Conservation (phyloP, 768 basidiomycete genomes). For the Phylloporus scabripes region DNA sequence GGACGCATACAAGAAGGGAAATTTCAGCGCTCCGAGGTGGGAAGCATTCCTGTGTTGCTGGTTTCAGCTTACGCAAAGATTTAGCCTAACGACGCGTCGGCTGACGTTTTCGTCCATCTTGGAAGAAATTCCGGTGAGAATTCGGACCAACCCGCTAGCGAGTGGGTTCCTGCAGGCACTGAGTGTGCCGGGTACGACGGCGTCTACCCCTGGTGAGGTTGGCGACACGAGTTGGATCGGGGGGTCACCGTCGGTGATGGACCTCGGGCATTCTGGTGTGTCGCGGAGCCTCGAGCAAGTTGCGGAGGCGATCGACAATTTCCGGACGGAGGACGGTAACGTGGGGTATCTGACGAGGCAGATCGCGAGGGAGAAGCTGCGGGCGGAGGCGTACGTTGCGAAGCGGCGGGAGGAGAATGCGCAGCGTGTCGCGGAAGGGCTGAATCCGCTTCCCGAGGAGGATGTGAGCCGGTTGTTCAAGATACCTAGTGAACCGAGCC, state of each 20-base stretch:
- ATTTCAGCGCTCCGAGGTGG: constrained; percentile 83
- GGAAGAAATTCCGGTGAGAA: constrained; percentile 78
- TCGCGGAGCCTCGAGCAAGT: constrained; percentile 79
- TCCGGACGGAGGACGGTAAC: constrained; percentile 89
- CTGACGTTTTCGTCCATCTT: constrained; percentile 84
- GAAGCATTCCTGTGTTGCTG: constrained; percentile 12
- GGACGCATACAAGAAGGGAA: constrained; percentile 74
- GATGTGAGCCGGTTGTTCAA: constrained; percentile 81
- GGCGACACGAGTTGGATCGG: constrained; percentile 37
- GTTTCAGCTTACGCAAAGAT: constrained; percentile 2
- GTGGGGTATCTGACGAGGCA: constrained; percentile 84
- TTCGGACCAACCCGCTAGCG: constrained; percentile 77
- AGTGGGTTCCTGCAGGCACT: constrained; percentile 72
- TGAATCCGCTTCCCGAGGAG: constrained; percentile 83
- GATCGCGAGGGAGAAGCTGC: constrained; percentile 77
- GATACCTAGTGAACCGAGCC: constrained; percentile 82
- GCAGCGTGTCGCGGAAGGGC: constrained; percentile 70
- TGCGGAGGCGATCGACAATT: constrained; percentile 78
- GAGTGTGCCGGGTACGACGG: constrained; percentile 37
- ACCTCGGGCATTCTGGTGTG: constrained; percentile 64
- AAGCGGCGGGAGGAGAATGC: constrained; percentile 90
- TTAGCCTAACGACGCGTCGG: constrained; percentile 70
- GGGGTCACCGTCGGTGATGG: constrained; percentile 61
- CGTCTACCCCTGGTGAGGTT: constrained; percentile 27
- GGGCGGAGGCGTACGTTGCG: constrained; percentile 71